Base-by-base conservation (phyloP, 129 eudicot genomes). In the Artemisia annua region DNA sequence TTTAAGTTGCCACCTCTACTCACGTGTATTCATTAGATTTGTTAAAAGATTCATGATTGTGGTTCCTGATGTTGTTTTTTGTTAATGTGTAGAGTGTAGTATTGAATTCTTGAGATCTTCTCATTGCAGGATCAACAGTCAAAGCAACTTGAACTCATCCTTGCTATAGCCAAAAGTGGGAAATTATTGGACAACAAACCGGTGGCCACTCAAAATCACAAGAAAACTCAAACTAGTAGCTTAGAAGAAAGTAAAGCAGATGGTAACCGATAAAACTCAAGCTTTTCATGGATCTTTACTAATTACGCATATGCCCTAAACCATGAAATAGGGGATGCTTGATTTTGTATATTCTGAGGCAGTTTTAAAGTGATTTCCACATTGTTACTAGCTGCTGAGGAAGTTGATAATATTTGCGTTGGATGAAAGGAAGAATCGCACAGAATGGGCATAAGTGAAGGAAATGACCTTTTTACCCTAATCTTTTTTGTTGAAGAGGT, bases 141-240 rank as follows among this genome's bases (percentile, higher is more conserved):
- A 70, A 81, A 81, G 56, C 84, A 81, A 75, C 81, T 81, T 17
- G 84, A 81, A 67, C 81, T 81, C 50, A 81, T 81, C 32, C 80
- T 81, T 48, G 84, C 84, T 22, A 70, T 81, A 32, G 84, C 81
- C 64, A 81, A 81, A 71, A 66, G 63, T 65, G 84, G 81, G 17
- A 81, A 81, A 52, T 77, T 81, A 16, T 75, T 48, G 58, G 84
- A 81, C 76, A 76, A 57, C 74, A 75, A 71, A 54, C 58, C 69
- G 2, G 73, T 26, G 30, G 55, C 84, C 57, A 51, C 46, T 70
- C 76, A 75, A 70, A 64, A 71, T 56, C 68, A 48, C 65, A 70
- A 58, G 59, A 81, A 75, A 75, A 66, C 32, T 49, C 74, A 56
- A 59, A 70, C 17, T 26, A 70, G 59, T 26, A 76, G 57, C 63